phyloP scores from a whole-genome alignment of 208 protist genomes.

The Crithidia fasciculata region DNA sequence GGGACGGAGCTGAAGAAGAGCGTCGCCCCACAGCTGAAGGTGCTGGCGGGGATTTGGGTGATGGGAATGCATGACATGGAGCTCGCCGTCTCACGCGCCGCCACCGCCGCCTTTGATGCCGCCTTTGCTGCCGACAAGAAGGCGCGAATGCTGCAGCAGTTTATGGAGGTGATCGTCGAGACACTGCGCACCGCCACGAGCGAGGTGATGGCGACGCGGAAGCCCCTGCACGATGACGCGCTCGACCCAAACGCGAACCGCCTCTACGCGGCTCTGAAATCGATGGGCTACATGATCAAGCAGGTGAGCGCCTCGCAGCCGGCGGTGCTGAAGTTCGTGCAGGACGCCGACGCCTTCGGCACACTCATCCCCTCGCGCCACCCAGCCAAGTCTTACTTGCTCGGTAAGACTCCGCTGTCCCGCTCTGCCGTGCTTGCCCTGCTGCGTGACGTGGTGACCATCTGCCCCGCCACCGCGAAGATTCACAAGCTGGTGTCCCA shows the following conservation, averaged over 20 bases:
- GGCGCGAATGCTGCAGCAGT: constrained; percentile 54
- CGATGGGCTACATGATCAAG: constrained; percentile 84
- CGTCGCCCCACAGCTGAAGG: constrained; percentile 48
- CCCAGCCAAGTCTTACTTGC: constrained; percentile 38
- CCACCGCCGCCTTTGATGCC: constrained; percentile 63
- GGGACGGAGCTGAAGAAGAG: constrained; percentile 47
- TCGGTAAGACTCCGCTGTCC: constrained; percentile 67
- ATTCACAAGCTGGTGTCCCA: constrained; percentile 61
- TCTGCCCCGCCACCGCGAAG: constrained; percentile 61
- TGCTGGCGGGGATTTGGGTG: constrained; percentile 71
- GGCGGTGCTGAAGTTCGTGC: constrained; percentile 66
- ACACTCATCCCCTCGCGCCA: constrained; percentile 51
- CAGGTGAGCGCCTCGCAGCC: constrained; percentile 67
- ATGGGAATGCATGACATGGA: constrained; percentile 89
- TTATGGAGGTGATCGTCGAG: constrained; percentile 58
- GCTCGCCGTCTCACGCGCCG: constrained; percentile 49
- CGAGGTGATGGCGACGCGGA: constrained; percentile 39
- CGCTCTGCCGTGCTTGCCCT: constrained; percentile 76
- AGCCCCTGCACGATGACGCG: constrained; percentile 71
- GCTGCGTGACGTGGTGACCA: constrained; percentile 71
- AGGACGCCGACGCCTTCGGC: constrained; percentile 43
- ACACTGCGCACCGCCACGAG: constrained; percentile 47
- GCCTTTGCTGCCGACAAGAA: constrained; percentile 70
- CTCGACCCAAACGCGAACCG: constrained; percentile 71
- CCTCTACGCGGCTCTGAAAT: constrained; percentile 63